Conservation (phyloP, 345 rosid species). For the Cochlearia excelsa region DNA sequence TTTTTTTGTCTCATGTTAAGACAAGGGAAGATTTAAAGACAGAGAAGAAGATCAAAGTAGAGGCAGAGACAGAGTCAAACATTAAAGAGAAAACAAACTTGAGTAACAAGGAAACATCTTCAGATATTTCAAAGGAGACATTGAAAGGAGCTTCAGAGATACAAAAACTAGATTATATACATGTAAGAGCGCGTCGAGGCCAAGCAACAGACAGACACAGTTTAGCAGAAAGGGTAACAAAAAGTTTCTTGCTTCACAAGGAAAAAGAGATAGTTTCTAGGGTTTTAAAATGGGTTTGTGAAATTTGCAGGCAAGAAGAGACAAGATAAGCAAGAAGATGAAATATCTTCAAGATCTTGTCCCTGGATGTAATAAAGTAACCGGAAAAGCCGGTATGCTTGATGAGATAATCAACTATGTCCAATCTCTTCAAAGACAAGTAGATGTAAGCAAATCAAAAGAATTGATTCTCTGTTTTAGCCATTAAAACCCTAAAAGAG, state of each 20-base stretch:
- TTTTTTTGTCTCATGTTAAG: slow-evolving; percentile 27
- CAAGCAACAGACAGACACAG: slow-evolving; percentile 49
- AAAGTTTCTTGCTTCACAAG: not conserved
- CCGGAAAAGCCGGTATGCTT: slow-evolving; percentile 83
- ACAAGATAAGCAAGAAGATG: slow-evolving; percentile 74
- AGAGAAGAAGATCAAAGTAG: slow-evolving; percentile 40
- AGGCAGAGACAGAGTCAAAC: slow-evolving; percentile 40
- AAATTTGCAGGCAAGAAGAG: slow-evolving; percentile 59
- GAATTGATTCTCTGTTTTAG: too few relatives aligned
- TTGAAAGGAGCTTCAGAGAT: slow-evolving; percentile 3
- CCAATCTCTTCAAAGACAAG: slow-evolving; percentile 79
- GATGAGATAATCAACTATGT: slow-evolving; percentile 90
- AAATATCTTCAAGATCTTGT: slow-evolving; percentile 71
- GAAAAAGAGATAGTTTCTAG: not conserved
- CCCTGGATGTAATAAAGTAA: slow-evolving; percentile 64
- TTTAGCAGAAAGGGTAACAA: slow-evolving; percentile 59
- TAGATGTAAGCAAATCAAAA: slow-evolving; percentile 21
- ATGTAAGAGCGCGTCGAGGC: slow-evolving; percentile 46
- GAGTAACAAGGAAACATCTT: slow-evolving; percentile 33
- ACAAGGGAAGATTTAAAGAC: slow-evolving; percentile 28
- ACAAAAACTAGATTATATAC: slow-evolving; percentile 42
- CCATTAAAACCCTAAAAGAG: too few relatives aligned
- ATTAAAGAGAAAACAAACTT: slow-evolving; percentile 33
- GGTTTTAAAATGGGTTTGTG: not conserved
- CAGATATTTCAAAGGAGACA: not conserved